A percentile compares a stretch with the other conserved stretches of the same genome.
These are phyloP conservation scores for Skeletonema menzelii DNA, from an alignment of 108 stramenopile species.

Conservation along the genomic window DNA sequence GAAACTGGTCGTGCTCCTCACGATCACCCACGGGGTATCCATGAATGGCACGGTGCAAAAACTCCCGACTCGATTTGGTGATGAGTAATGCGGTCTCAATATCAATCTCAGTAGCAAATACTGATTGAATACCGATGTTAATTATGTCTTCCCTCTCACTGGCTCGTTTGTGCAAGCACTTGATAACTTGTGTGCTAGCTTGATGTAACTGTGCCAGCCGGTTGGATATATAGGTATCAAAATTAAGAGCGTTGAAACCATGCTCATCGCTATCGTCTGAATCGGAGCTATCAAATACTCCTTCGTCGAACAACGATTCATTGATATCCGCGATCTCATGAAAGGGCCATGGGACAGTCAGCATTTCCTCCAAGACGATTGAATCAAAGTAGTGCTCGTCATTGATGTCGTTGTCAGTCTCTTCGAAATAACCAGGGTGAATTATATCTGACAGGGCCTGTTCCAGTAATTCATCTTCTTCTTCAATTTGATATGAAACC, in stretches of 20 bases:
- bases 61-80: constrained; percentile 34
- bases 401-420: constrained; percentile 17
- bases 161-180: constrained; percentile 27
- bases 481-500: neutral
- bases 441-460: constrained; percentile 22
- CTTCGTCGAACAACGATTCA: constrained; percentile 27
- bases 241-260: constrained; percentile 26
- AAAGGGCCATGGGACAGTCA: constrained; percentile 50
- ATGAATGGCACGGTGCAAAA: constrained; percentile 19
- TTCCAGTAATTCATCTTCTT: constrained; percentile 27
- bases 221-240: constrained; percentile 46
- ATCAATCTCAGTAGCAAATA: constrained; percentile 38
- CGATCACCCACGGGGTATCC: constrained; percentile 20
- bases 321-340: constrained; percentile 22
- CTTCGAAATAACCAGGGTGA: constrained; percentile 34
- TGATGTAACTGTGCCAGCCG: constrained; percentile 34
- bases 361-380: constrained; percentile 44
- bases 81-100: constrained; percentile 21
- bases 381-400: constrained; percentile 21
- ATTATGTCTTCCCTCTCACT: constrained; percentile 22
- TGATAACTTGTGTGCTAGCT: constrained; percentile 31
- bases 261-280: constrained; percentile 10
- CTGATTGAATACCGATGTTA: constrained; percentile 9
- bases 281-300: constrained; percentile 3
- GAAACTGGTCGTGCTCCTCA: neutral